These are phyloP conservation scores for Avena atlantica DNA, from an alignment of 176 grass and related monocot genomes.

Conservation along the genomic window DNA sequence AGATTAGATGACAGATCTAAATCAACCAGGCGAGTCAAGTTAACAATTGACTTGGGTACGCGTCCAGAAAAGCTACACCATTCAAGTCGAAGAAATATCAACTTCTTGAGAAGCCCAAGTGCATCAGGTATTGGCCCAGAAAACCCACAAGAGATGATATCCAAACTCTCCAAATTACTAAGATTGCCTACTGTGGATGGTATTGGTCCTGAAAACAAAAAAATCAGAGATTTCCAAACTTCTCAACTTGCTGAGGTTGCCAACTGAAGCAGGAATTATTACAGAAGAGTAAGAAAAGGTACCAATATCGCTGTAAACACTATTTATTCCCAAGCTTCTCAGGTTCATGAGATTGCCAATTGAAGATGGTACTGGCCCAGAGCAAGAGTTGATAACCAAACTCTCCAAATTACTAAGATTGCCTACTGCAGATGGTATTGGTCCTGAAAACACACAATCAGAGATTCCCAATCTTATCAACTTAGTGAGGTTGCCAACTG, in stretches of 20 bases:
- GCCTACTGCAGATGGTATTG: not conserved
- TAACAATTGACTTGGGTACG: slow-evolving; percentile 41
- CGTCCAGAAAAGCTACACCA: not conserved
- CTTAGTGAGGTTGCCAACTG: not conserved
- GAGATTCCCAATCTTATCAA: not conserved
- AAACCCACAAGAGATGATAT: not conserved
- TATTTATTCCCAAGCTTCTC: no score
- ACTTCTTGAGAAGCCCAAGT: not conserved
- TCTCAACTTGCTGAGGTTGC: no score
- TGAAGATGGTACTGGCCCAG: not conserved
- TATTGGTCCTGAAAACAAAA: not conserved
- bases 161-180: not conserved
- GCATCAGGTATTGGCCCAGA: not conserved
- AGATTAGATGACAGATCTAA: not conserved
- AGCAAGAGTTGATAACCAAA: not conserved
- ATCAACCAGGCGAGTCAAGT: slow-evolving; percentile 28
- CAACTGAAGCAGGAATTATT: no score
- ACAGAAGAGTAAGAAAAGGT: no score
- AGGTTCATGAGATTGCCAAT: no score
- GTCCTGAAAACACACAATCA: not conserved
- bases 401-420: not conserved
- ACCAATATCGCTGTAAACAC: no score
- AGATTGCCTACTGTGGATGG: not conserved
- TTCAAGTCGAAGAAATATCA: not conserved
- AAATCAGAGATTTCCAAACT: no score